phyloP scores from a whole-genome alignment of 352 stramenopile genomes.

The Pythium phragmitis region DNA sequence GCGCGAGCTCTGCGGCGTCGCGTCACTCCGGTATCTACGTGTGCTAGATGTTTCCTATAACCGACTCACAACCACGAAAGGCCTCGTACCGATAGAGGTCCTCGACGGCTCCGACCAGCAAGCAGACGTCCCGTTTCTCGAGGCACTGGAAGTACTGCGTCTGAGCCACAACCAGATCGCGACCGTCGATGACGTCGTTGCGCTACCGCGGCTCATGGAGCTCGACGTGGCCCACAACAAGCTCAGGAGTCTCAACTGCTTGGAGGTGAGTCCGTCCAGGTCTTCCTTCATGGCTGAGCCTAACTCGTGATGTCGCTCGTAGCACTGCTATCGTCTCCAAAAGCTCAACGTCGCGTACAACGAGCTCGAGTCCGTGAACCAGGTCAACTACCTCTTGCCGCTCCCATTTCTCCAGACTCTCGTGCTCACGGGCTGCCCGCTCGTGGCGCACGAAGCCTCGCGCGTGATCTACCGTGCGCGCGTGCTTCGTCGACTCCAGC shows the following conservation, averaged over 20 bases:
- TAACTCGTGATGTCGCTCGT: not conserved
- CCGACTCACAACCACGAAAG: slow-evolving; percentile 38
- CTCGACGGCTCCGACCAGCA: not conserved
- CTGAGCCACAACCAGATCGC: slow-evolving; percentile 60
- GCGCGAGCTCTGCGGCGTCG: slow-evolving; percentile 45
- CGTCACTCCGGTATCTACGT: slow-evolving; percentile 56
- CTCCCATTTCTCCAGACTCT: slow-evolving; percentile 48
- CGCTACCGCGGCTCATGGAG: slow-evolving; percentile 46
- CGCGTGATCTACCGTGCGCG: slow-evolving; percentile 57
- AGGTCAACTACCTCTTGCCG: slow-evolving; percentile 52
- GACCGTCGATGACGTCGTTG: slow-evolving; percentile 42
- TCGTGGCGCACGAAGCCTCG: slow-evolving; percentile 38
- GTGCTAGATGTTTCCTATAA: slow-evolving; percentile 76
- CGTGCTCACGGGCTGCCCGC: slow-evolving; percentile 41
- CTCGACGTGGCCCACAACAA: slow-evolving; percentile 64
- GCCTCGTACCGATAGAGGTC: slow-evolving; percentile 25
- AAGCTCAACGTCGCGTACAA: slow-evolving; percentile 57
- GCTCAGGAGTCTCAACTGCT: slow-evolving; percentile 35
- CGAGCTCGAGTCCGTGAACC: slow-evolving; percentile 48
- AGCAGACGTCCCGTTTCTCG: slow-evolving; percentile 19
- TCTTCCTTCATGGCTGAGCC: not conserved
- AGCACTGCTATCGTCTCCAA: slow-evolving; percentile 52
- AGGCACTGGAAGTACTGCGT: slow-evolving; percentile 48
- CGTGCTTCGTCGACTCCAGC: slow-evolving; percentile 55
- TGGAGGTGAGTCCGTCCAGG: slow-evolving; percentile 34